Conservation (phyloP, 768 basidiomycete genomes). For the Nidularia pulvinata region DNA sequence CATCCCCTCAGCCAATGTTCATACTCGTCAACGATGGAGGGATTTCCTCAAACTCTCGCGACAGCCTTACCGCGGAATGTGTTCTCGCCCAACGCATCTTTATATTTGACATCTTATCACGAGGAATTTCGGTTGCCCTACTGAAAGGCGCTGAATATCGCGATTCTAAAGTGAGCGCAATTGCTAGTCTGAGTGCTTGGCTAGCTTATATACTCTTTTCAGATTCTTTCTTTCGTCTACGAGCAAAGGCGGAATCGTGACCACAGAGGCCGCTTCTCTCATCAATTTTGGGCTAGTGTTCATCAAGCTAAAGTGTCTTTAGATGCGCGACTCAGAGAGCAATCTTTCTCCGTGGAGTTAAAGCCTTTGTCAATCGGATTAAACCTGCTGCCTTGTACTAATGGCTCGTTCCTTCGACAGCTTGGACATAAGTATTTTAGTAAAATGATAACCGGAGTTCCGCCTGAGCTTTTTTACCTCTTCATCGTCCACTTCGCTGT, state of each 20-base stretch:
- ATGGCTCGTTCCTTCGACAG: conserved; percentile 2
- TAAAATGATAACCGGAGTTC: not conserved
- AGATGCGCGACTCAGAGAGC: not conserved
- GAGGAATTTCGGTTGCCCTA: conserved; percentile 47
- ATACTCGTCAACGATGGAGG: conserved; percentile 58
- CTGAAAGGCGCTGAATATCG: conserved; percentile 57
- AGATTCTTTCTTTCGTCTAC: conserved; percentile 65
- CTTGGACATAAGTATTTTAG: too few species aligned
- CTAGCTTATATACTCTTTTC: not conserved
- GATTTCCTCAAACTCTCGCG: conserved; percentile 4
- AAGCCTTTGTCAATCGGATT: too few species aligned
- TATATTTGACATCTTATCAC: conserved; percentile 45
- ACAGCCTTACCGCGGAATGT: conserved; percentile 10
- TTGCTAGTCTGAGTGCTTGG: not conserved
- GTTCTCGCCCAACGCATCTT: conserved; percentile 49
- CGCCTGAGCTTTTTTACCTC: conserved; percentile 14
- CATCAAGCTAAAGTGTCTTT: not conserved
- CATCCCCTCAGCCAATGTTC: conserved; percentile 59
- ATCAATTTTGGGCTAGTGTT: not conserved
- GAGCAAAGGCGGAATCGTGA: conserved; percentile 19
- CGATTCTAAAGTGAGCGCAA: conserved; percentile 54
- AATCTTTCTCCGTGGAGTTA: too few species aligned
- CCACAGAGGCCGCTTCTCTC: conserved; percentile 1
- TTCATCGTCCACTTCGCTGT: conserved; percentile 24
- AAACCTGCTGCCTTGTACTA: not conserved